Conservation (phyloP, 331 rosid species). For the Quercus phellos region DNA sequence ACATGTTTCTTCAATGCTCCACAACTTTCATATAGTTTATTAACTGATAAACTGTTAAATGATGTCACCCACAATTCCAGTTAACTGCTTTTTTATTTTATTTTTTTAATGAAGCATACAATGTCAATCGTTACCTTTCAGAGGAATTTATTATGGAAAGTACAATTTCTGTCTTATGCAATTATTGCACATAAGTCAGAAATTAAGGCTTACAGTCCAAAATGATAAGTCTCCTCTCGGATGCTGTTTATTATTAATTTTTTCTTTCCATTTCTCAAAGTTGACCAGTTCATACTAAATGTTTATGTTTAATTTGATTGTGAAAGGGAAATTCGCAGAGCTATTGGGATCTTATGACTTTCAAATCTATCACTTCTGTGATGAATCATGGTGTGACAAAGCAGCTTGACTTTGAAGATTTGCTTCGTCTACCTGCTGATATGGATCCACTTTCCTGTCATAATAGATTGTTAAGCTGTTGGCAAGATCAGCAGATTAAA, state of each 20-base stretch:
- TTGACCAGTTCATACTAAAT: constrained; percentile 17
- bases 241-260: not conserved
- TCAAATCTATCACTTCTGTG: constrained; percentile 66
- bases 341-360: constrained; percentile 67
- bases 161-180: not conserved
- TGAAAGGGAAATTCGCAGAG: constrained; percentile 40
- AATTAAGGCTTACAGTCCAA: not conserved
- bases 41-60: not conserved
- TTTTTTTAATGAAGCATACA: not conserved
- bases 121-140: not conserved
- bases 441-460: constrained; percentile 69
- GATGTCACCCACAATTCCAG: not conserved
- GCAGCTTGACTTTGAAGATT: constrained; percentile 74
- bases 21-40: not conserved
- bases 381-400: constrained; percentile 64
- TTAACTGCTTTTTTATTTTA: not conserved
- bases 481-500: constrained; percentile 54
- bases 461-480: constrained; percentile 47
- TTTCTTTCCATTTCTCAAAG: not conserved
- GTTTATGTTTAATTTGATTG: constrained; percentile 21
- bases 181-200: not conserved
- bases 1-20: not conserved
- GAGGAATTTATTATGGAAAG: not conserved
- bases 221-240: not conserved
- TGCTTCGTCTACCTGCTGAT: constrained; percentile 66